These are phyloP conservation scores for Mycocentrospora acerina DNA, from an alignment of 2,329 filamentous ascomycete genomes.

Conservation along the genomic window DNA sequence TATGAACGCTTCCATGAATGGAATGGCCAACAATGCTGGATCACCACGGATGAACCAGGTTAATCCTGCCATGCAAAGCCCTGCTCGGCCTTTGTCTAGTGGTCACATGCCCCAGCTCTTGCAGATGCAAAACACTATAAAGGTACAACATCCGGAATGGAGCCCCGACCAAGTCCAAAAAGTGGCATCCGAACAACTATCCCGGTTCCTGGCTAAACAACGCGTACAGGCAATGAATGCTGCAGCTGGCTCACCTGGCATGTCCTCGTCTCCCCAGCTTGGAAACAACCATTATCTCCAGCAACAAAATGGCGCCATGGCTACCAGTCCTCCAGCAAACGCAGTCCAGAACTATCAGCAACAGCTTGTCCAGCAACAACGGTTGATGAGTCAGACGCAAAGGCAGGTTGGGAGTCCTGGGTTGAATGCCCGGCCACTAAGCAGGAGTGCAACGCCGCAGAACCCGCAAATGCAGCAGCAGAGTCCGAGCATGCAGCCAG, in stretches of 20 bases:
- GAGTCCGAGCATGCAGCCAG: conserved; percentile 37
- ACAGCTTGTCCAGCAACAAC: conserved; percentile 42
- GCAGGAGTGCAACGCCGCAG: conserved; percentile 43
- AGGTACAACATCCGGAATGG: conserved; percentile 41
- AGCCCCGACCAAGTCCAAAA: conserved; percentile 36
- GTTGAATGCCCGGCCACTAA: conserved; percentile 33
- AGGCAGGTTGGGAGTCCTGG: conserved; percentile 37
- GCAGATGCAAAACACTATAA: conserved; percentile 34
- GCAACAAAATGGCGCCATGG: conserved; percentile 31
- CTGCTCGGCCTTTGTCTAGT: conserved; percentile 31
- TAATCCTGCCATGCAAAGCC: conserved; percentile 32
- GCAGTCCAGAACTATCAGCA: conserved; percentile 41
- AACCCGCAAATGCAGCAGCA: conserved; percentile 38
- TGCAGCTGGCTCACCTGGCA: conserved; percentile 35
- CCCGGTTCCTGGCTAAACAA: conserved; percentile 34
- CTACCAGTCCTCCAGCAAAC: conserved; percentile 33
- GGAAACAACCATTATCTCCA: conserved; percentile 35
- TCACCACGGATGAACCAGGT: conserved; percentile 38
- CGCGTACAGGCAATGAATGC: conserved; percentile 41
- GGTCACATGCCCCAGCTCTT: conserved; percentile 38
- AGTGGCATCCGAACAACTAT: conserved; percentile 38
- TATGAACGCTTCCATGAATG: conserved; percentile 38
- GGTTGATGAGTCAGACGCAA: conserved; percentile 37
- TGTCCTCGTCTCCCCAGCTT: conserved; percentile 35
- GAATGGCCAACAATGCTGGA: conserved; percentile 35